Evolutionary conservation across 495 filamentous ascomycete genomes (phyloP).

Genomic region (Cryomyces minteri): DNA sequence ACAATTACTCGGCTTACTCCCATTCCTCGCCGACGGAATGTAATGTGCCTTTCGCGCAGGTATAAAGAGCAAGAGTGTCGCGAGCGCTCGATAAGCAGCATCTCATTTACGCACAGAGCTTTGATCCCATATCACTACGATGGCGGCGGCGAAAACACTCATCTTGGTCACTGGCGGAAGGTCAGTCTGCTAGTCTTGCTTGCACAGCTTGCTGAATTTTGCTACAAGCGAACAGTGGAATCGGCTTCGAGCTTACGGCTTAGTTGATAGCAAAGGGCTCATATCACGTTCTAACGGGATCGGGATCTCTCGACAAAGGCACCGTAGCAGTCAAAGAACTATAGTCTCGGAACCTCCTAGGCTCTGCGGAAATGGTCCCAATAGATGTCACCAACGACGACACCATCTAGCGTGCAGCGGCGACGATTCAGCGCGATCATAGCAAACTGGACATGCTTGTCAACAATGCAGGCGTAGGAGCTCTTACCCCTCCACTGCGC

Average conservation of each 20-base stretch:
- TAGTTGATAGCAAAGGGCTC: background rate
- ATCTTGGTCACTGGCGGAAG: background rate
- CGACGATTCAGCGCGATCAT: slow-evolving; percentile 1
- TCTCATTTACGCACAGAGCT: background rate
- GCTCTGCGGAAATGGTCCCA: slow-evolving; percentile 1
- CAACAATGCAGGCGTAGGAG: slow-evolving; percentile 1
- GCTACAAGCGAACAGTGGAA: background rate
- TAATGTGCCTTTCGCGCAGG: too few relatives aligned
- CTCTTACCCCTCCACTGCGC: slow-evolving; percentile 7
- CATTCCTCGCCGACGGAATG: too few relatives aligned
- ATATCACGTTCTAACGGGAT: slow-evolving; percentile 3
- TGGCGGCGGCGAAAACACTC: background rate
- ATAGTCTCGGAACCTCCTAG: background rate
- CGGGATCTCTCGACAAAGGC: slow-evolving; percentile 2
- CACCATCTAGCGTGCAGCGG: slow-evolving; percentile 1
- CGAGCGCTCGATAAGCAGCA: too few relatives aligned
- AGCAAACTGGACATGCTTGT: slow-evolving; percentile 3
- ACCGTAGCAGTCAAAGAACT: background rate
- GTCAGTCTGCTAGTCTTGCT: background rate
- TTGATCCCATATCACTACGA: background rate
- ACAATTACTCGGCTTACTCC: too few relatives aligned
- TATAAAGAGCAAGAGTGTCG: too few relatives aligned
- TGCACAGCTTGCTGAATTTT: background rate
- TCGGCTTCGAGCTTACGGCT: background rate
- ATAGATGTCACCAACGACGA: slow-evolving; percentile 2